These are phyloP conservation scores for Cercophora samala DNA, from an alignment of 495 filamentous ascomycete species.

Conservation along the genomic window DNA sequence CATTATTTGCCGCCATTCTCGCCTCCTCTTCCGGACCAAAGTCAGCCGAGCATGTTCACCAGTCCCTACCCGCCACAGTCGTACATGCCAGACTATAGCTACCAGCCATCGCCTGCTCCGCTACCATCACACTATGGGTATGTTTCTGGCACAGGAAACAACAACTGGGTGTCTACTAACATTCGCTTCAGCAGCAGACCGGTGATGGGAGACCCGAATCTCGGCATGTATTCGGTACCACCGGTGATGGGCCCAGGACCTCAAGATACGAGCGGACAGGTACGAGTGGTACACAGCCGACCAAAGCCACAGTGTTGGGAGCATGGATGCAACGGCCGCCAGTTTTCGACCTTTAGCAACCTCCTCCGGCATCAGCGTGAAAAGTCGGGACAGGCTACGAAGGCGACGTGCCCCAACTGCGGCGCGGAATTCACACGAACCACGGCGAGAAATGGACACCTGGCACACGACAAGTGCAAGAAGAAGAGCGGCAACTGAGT, in stretches of 20 bases:
- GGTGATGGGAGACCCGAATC: conserved; percentile 38
- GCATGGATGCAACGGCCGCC: conserved; percentile 88
- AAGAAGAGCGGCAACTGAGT: conserved; percentile 42
- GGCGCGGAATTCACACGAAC: conserved; percentile 89
- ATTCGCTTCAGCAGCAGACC: conserved; percentile 27
- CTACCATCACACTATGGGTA: conserved; percentile 48
- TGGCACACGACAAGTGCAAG: conserved; percentile 89
- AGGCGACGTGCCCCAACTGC: conserved; percentile 82
- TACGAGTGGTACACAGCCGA: conserved; percentile 68
- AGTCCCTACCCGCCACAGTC: conserved; percentile 29
- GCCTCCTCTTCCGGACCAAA: conserved; percentile 43
- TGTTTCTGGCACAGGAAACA: conserved; percentile 5
- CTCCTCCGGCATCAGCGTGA: conserved; percentile 89
- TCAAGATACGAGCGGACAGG: conserved; percentile 45
- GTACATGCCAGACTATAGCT: conserved; percentile 40
- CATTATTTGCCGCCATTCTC: conserved; percentile 45
- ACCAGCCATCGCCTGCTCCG: conserved; percentile 37
- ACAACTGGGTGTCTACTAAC: background rate
- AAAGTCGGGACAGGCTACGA: conserved; percentile 82
- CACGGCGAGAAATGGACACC: conserved; percentile 84
- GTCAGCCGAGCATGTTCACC: conserved; percentile 37
- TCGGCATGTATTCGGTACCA: conserved; percentile 44
- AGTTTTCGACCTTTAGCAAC: conserved; percentile 96
- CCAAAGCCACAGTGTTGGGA: conserved; percentile 95
- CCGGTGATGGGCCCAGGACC: conserved; percentile 29